A percentile compares a stretch with the other conserved stretches of the same genome.
These are phyloP conservation scores for Coniferiporia sulphurascens DNA, from an alignment of 1,284 basidiomycete species.

Conservation along the genomic window DNA sequence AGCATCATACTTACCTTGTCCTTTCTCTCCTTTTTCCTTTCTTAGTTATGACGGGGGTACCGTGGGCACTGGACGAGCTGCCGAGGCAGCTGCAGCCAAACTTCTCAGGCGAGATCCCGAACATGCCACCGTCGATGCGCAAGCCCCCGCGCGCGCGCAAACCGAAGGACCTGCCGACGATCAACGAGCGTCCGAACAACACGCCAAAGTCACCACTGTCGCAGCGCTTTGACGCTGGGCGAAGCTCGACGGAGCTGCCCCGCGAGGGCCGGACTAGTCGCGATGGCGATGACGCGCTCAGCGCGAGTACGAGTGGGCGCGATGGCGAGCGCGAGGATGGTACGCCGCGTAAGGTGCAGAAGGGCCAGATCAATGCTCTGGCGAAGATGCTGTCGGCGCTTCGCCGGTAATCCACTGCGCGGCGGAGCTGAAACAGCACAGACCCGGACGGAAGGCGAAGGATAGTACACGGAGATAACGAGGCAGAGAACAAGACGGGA, in stretches of 20 bases:
- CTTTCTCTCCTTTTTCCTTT: conserved; percentile 6
- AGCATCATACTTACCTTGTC: conserved; percentile 8
- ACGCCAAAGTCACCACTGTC: conserved; percentile 35
- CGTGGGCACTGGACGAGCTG: conserved; percentile 63
- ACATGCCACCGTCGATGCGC: conserved; percentile 48
- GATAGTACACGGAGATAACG: not conserved
- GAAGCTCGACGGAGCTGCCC: conserved; percentile 22
- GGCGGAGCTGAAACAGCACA: not conserved
- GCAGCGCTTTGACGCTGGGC: conserved; percentile 24
- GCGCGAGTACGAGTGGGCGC: conserved; percentile 47
- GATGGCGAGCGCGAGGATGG: conserved; percentile 40
- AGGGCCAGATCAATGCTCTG: conserved; percentile 76
- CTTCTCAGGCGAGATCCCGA: conserved; percentile 57
- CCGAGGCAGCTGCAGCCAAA: conserved; percentile 60
- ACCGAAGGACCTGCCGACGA: conserved; percentile 54
- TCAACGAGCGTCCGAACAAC: conserved; percentile 54
- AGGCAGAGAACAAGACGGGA: not conserved
- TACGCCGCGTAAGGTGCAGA: conserved; percentile 71
- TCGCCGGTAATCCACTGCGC: conserved; percentile 1
- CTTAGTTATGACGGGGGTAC: conserved; percentile 67
- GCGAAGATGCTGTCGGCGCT: conserved; percentile 76
- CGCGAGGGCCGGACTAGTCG: not conserved
- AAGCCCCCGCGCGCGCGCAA: conserved; percentile 58
- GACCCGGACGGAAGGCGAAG: not conserved
- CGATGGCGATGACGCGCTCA: conserved; percentile 3